Conservation (phyloP, 139 green algal species). For the Coelastrella sp. region DNA sequence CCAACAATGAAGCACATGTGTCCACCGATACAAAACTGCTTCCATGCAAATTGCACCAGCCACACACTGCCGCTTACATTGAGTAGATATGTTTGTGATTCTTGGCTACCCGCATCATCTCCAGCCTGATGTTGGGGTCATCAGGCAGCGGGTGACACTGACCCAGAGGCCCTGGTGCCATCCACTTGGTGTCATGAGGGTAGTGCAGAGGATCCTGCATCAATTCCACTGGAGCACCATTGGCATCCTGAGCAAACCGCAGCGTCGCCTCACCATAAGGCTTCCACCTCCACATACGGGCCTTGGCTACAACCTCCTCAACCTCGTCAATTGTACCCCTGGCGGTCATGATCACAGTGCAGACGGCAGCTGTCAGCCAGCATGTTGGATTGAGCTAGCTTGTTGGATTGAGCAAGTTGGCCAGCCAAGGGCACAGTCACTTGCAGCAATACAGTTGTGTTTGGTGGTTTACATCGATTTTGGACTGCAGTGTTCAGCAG, state of each 20-base stretch:
- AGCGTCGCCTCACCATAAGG: constrained; percentile 89
- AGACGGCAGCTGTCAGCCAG: too few relatives aligned
- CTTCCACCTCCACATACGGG: constrained; percentile 92
- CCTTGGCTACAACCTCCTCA: constrained; percentile 77
- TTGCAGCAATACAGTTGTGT: too few relatives aligned
- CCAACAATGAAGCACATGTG: too few relatives aligned
- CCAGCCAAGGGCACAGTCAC: too few relatives aligned
- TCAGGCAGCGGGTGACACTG: constrained; percentile 83
- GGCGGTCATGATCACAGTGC: constrained; percentile 3
- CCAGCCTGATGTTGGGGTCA: constrained; percentile 67
- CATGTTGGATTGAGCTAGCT: too few relatives aligned
- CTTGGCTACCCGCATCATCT: constrained; percentile 68
- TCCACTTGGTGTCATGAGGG: constrained; percentile 86
- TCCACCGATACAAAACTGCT: too few relatives aligned
- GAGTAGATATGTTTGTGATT: constrained; percentile 64
- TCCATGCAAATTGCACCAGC: background rate
- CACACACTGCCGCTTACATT: constrained; percentile 22
- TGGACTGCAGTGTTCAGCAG: too few relatives aligned
- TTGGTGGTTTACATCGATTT: too few relatives aligned
- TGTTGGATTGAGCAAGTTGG: too few relatives aligned
- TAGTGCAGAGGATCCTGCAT: constrained; percentile 93
- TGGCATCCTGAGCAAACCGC: constrained; percentile 80
- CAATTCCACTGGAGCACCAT: constrained; percentile 29
- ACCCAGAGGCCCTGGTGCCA: constrained; percentile 85
- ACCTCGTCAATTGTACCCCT: constrained; percentile 86